These are phyloP conservation scores for Fusarium dlaminii DNA, from an alignment of 2,329 filamentous ascomycete species.

Conservation along the genomic window DNA sequence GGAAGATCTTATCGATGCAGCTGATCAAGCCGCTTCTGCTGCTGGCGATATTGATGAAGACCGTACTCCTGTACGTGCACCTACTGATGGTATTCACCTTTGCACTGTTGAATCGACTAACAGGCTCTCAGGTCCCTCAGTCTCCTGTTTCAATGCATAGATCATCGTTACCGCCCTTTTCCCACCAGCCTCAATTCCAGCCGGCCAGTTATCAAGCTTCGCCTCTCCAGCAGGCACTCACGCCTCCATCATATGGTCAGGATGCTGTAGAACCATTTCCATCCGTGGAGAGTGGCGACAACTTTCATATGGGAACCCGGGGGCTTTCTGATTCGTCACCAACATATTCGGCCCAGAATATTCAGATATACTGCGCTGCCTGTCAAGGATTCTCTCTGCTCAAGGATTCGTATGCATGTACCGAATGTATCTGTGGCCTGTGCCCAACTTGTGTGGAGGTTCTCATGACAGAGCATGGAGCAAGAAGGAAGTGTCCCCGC, in stretches of 20 bases:
- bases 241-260: conserved; percentile 77
- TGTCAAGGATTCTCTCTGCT: conserved; percentile 82
- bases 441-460: conserved; percentile 89
- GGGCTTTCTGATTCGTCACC: conserved; percentile 77
- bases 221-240: conserved; percentile 88
- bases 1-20: conserved; percentile 96
- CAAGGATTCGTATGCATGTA: conserved; percentile 90
- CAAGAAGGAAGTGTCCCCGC: conserved; percentile 78
- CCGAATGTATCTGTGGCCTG: conserved; percentile 93
- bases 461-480: conserved; percentile 78
- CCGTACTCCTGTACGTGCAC: conserved; percentile 75
- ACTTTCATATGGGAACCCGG: conserved; percentile 74
- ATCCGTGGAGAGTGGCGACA: conserved; percentile 83
- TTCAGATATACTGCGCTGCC: conserved; percentile 92
- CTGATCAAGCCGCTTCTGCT: conserved; percentile 76
- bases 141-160: conserved; percentile 72
- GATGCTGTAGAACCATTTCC: conserved; percentile 83
- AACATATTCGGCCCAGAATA: conserved; percentile 75
- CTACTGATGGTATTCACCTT: neutral
- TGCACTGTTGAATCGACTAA: conserved; percentile 35
- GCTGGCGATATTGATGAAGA: conserved; percentile 93
- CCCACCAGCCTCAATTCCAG: conserved; percentile 69
- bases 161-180: conserved; percentile 69
- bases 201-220: conserved; percentile 81
- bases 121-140: conserved; percentile 63